Conservation (phyloP, 202 grass and related monocot genomes). For the Cymbopogon flexuosus region DNA sequence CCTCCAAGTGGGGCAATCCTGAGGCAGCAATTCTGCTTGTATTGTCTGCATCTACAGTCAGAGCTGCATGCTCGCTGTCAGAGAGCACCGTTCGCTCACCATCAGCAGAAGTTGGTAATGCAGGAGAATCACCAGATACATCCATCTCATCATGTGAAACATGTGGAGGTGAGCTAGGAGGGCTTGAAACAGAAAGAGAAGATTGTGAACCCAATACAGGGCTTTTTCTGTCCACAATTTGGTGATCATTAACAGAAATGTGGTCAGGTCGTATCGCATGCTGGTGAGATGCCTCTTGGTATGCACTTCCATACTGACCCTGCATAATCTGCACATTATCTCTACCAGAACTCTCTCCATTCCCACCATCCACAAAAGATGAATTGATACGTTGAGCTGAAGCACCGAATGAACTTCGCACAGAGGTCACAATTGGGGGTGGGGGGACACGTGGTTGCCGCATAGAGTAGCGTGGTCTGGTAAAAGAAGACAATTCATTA, state of each 20-base stretch:
- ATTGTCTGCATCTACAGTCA: slow-evolving; percentile 44
- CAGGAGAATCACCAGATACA: slow-evolving; percentile 86
- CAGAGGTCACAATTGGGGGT: slow-evolving; percentile 50
- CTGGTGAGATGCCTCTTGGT: slow-evolving; percentile 55
- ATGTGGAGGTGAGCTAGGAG: slow-evolving; percentile 72
- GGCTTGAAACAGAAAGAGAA: slow-evolving; percentile 86
- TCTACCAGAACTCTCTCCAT: slow-evolving; percentile 38
- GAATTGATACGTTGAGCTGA: slow-evolving; percentile 41
- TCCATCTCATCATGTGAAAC: slow-evolving; percentile 93
- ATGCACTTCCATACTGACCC: slow-evolving; percentile 50
- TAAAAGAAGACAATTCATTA: slow-evolving; percentile 62
- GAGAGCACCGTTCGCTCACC: slow-evolving; percentile 59
- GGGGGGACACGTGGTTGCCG: slow-evolving; percentile 70
- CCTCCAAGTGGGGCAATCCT: slow-evolving; percentile 51
- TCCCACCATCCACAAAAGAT: slow-evolving; percentile 43
- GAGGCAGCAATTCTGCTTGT: slow-evolving; percentile 44
- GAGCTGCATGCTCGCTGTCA: slow-evolving; percentile 49
- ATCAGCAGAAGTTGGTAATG: slow-evolving; percentile 86
- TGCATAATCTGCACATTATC: slow-evolving; percentile 44
- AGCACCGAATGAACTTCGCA: slow-evolving; percentile 45
- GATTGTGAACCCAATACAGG: slow-evolving; percentile 68
- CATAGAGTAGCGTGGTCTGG: slow-evolving; percentile 56
- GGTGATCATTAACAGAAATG: slow-evolving; percentile 38
- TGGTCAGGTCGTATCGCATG: slow-evolving; percentile 31
- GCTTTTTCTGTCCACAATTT: slow-evolving; percentile 55